A percentile compares a stretch with the other conserved stretches of the same genome.
These are phyloP conservation scores for Ascoidea tarda DNA, from an alignment of 805 yeast species.

Conservation along the genomic window DNA sequence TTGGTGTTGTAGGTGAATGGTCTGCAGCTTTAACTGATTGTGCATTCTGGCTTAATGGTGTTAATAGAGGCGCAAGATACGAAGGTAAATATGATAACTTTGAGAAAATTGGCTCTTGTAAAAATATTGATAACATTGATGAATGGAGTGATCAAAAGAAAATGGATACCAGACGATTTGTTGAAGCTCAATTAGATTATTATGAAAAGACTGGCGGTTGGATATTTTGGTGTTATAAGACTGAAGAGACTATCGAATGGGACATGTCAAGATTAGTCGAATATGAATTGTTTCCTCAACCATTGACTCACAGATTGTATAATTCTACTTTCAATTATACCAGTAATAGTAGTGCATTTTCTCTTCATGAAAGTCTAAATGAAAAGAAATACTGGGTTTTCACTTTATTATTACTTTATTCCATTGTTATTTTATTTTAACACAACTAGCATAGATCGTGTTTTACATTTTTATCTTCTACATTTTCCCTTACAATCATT, in stretches of 20 bases:
- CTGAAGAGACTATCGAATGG: constrained; percentile 79
- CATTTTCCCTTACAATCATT: too few relatives aligned
- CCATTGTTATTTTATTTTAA: too few relatives aligned
- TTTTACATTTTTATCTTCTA: too few relatives aligned
- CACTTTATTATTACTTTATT: too few relatives aligned
- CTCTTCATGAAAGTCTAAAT: too few relatives aligned
- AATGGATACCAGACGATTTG: constrained; percentile 44
- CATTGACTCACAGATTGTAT: constrained; percentile 47
- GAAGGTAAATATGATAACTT: constrained; percentile 38
- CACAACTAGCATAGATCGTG: too few relatives aligned
- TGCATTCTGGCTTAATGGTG: constrained; percentile 81
- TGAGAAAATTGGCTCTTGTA: constrained; percentile 48
- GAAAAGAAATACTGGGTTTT: too few relatives aligned
- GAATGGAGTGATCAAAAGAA: constrained; percentile 50
- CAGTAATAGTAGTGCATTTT: constrained; percentile 13
- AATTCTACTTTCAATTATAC: constrained; percentile 38
- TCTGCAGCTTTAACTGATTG: constrained; percentile 89
- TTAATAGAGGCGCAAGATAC: constrained; percentile 67
- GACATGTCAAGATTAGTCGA: constrained; percentile 49
- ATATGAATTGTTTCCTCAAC: constrained; percentile 66
- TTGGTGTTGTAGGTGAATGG: constrained; percentile 82
- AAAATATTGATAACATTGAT: constrained; percentile 25
- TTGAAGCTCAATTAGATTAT: constrained; percentile 89
- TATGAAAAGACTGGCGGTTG: constrained; percentile 67
- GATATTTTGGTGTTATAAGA: constrained; percentile 92